phyloP scores from a whole-genome alignment of 768 basidiomycete genomes.

The Tricholoma flavovirens region DNA sequence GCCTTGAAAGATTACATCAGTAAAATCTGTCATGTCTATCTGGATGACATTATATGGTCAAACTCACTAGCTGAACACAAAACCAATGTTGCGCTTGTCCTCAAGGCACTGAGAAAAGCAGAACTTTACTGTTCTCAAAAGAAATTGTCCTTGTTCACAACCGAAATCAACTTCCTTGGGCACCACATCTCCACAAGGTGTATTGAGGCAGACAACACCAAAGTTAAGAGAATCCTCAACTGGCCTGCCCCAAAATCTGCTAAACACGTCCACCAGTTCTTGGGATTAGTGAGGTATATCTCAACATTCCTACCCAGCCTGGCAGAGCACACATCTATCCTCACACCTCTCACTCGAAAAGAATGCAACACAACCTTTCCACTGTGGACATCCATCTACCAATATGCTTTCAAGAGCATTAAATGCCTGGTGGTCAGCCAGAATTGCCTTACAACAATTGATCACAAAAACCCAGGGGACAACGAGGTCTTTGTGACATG shows the following conservation, averaged over 20 bases:
- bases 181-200: too few relatives aligned
- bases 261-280: background rate
- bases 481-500: background rate
- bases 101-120: background rate
- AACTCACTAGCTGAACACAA: background rate
- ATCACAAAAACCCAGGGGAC: background rate
- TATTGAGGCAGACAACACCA: too few relatives aligned
- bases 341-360: background rate
- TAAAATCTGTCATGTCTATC: too few relatives aligned
- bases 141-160: background rate
- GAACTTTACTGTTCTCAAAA: background rate
- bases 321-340: background rate
- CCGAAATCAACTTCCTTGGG: background rate
- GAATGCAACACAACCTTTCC: background rate
- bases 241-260: background rate
- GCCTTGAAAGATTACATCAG: background rate
- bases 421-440: background rate
- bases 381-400: background rate
- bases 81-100: background rate
- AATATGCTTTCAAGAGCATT: background rate
- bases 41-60: background rate
- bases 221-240: too few relatives aligned
- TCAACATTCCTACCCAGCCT: background rate
- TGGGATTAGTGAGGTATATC: background rate
- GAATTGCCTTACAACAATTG: background rate